Evolutionary conservation across 2,329 filamentous ascomycete species (phyloP), one percentile per base, ranked within the genome.

Genomic region (Plectosphaerella cucumerina): DNA sequence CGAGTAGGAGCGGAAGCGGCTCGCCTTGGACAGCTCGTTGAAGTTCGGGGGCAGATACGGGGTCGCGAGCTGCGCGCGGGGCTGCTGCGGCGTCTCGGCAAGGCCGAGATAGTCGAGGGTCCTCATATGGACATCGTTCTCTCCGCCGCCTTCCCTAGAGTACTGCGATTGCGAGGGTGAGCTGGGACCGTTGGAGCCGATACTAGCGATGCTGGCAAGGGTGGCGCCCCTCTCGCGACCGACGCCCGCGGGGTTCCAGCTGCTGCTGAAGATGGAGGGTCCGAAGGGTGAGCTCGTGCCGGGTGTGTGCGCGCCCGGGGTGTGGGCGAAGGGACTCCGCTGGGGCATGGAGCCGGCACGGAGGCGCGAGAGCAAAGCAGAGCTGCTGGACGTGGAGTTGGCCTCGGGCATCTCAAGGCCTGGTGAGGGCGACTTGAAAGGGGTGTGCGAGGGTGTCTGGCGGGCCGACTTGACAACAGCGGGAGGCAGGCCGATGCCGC

Each of bases 31-130:
- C 58, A 90, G 81, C 65, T 89, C 86, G 55, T 86, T 85, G 54
- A 93, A 75, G 62, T 88, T 88, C 34, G 55, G 53, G 43, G 87
- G 85, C 33, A 93, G 77, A 57, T 90, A 87, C 3, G 88, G 86
- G 9, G 89, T 85, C 41, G 85, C 85, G 55, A 95, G 74, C 56
- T 86, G 87, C 46, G 89, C 86, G 56, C 86, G 82, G 53, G 83
- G 76, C 49, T 89, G 87, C 65, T 96, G 90, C 18, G 94, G 93
- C 15, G 91, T 96, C 68, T 97, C 94, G 31, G 92, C 93, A 47
- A 99, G 80, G 45, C 94, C 94, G 53, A 99, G 82, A 65, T 99
- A 99, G 68, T 99, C 94, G 59, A 99, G 74, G 2, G 94, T 99
- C 63, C 90, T 88, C 82, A 87, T 86, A 62, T 86, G 82, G 59